phyloP scores from a whole-genome alignment of 1,284 basidiomycete species.

The Microbotryum scabiosae region DNA sequence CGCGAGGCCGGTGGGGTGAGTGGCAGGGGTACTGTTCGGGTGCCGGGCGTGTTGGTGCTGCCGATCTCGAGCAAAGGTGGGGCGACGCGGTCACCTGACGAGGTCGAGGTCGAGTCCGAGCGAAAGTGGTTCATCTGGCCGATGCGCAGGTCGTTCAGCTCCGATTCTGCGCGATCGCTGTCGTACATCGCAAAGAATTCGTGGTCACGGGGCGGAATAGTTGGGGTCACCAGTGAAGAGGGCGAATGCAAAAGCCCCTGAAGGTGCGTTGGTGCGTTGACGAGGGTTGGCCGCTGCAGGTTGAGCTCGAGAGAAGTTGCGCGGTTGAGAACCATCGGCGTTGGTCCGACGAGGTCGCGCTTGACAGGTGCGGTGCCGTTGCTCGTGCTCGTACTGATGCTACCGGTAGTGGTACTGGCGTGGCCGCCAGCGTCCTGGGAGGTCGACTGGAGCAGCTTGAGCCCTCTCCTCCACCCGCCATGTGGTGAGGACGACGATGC shows the following conservation, averaged over 20 bases:
- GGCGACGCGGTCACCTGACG: not conserved
- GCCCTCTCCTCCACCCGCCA: not conserved
- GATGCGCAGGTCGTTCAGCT: not conserved
- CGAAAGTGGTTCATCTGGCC: not conserved
- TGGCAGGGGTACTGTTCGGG: not conserved
- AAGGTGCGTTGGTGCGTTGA: not conserved
- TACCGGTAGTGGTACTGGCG: not conserved
- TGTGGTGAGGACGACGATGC: not conserved
- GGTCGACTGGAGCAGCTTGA: conserved; percentile 1
- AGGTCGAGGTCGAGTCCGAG: not conserved
- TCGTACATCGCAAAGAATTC: not conserved
- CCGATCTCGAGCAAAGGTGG: not conserved
- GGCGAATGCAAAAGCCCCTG: not conserved
- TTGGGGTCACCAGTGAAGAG: not conserved
- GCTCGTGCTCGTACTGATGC: conserved; percentile 11
- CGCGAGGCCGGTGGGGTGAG: not conserved
- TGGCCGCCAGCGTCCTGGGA: not conserved
- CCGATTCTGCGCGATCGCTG: not conserved
- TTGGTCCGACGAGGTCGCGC: not conserved
- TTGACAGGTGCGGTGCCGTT: not conserved
- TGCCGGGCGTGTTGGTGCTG: not conserved
- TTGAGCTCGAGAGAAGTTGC: not conserved
- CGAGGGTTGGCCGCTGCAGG: not conserved
- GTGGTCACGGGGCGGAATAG: not conserved
- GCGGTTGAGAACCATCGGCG: not conserved